Conservation (phyloP, 2,329 filamentous ascomycete genomes). For the Epichloe brachyelytri region DNA sequence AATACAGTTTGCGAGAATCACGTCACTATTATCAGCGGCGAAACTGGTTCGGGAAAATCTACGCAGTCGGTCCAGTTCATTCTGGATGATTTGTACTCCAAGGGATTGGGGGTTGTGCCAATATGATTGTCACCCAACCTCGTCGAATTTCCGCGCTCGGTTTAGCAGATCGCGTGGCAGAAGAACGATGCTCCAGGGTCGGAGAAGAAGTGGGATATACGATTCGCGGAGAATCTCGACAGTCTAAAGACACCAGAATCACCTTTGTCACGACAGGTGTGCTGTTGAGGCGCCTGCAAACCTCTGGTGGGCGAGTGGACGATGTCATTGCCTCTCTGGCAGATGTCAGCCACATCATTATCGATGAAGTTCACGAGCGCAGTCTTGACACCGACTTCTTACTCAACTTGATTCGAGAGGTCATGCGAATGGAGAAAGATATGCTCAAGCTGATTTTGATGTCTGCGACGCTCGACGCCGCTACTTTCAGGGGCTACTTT, state of each 20-base stretch:
- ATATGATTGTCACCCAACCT: slow-evolving; percentile 92
- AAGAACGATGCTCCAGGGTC: slow-evolving; percentile 70
- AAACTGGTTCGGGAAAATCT: slow-evolving; percentile 93
- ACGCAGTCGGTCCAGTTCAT: slow-evolving; percentile 96
- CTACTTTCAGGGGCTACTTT: slow-evolving; percentile 78
- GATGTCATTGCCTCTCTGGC: slow-evolving; percentile 72
- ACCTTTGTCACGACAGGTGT: slow-evolving; percentile 96
- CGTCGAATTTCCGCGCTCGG: slow-evolving; percentile 88
- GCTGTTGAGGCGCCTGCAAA: slow-evolving; percentile 78
- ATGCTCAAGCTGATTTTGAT: slow-evolving; percentile 85
- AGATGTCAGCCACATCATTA: slow-evolving; percentile 86
- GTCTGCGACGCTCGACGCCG: slow-evolving; percentile 89
- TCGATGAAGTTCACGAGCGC: slow-evolving; percentile 93
- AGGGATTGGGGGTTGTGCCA: slow-evolving; percentile 64
- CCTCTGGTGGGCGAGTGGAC: slow-evolving; percentile 65
- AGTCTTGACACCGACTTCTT: slow-evolving; percentile 93
- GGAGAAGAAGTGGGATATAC: slow-evolving; percentile 85
- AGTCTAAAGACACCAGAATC: slow-evolving; percentile 64
- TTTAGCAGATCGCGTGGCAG: slow-evolving; percentile 84
- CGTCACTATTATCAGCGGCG: slow-evolving; percentile 92
- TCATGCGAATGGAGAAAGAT: slow-evolving; percentile 59
- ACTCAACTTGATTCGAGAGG: slow-evolving; percentile 73
- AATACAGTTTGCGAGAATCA: slow-evolving; percentile 62
- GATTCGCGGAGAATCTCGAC: slow-evolving; percentile 80
- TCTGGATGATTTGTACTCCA: slow-evolving; percentile 74